Conservation (phyloP, 2,329 filamentous ascomycete genomes). For the Hypomyces perniciosus region DNA sequence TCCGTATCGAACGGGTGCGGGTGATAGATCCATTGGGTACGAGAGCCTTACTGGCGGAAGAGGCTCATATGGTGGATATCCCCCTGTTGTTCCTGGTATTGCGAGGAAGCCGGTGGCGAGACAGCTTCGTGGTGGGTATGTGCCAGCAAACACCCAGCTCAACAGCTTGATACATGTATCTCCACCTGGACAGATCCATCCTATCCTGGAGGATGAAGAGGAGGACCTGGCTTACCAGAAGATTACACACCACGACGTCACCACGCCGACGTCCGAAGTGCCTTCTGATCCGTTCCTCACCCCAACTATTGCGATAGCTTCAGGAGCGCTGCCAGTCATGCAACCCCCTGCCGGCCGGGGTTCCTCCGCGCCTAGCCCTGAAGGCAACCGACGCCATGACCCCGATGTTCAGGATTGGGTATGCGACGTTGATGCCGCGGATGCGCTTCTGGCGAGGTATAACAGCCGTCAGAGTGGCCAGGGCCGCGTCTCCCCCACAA, state of each 20-base stretch:
- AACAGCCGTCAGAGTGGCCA: slow-evolving; percentile 24
- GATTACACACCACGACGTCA: slow-evolving; percentile 18
- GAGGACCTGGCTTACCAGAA: slow-evolving; percentile 35
- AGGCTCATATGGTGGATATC: slow-evolving; percentile 11
- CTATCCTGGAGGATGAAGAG: slow-evolving; percentile 55
- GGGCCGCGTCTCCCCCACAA: slow-evolving; percentile 34
- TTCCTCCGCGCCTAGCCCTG: slow-evolving; percentile 36
- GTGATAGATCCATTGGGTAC: slow-evolving; percentile 41
- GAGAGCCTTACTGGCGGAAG: slow-evolving; percentile 39
- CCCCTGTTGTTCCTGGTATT: slow-evolving; percentile 19
- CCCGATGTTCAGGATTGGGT: slow-evolving; percentile 55
- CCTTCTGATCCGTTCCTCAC: slow-evolving; percentile 47
- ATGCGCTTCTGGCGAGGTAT: slow-evolving; percentile 44
- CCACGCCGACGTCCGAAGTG: slow-evolving; percentile 31
- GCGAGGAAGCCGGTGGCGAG: slow-evolving; percentile 30
- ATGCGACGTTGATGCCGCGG: slow-evolving; percentile 48
- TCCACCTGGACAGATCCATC: slow-evolving; percentile 43
- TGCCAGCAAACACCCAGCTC: slow-evolving; percentile 25
- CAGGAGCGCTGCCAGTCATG: slow-evolving; percentile 15
- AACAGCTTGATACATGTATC: slow-evolving; percentile 18
- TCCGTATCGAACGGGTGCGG: slow-evolving; percentile 28
- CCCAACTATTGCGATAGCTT: slow-evolving; percentile 26
- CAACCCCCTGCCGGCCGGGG: slow-evolving; percentile 26
- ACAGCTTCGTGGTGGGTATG: slow-evolving; percentile 26
- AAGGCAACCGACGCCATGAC: slow-evolving; percentile 33